Conservation (phyloP, 1,284 basidiomycete species). For the Tremellales sp. region DNA sequence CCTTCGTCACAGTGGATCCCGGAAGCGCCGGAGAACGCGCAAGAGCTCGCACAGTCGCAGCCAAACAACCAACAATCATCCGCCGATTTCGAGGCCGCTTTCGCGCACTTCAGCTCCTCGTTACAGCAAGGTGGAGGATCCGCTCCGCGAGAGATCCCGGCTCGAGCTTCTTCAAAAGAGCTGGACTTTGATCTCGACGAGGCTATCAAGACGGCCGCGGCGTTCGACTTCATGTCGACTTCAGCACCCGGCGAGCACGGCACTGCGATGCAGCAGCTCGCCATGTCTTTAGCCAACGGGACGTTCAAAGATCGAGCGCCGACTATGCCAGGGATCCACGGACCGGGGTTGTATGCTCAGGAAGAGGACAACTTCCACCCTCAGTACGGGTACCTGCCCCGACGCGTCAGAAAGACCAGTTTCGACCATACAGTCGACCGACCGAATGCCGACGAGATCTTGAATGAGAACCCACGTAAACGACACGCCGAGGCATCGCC, state of each 20-base stretch:
- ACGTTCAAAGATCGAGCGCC: constrained; percentile 6
- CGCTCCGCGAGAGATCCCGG: not conserved
- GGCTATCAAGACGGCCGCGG: constrained; percentile 17
- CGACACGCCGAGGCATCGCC: constrained; percentile 45
- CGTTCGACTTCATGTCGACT: constrained; percentile 21
- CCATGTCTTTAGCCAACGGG: constrained; percentile 14
- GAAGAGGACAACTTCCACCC: constrained; percentile 48
- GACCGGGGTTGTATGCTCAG: constrained; percentile 41
- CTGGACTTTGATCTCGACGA: constrained; percentile 16
- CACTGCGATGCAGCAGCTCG: constrained; percentile 12
- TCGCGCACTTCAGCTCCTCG: not conserved
- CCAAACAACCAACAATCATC: not conserved
- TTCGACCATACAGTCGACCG: constrained; percentile 76
- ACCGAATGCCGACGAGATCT: constrained; percentile 16
- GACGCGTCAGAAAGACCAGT: constrained; percentile 82
- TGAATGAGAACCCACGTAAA: constrained; percentile 31
- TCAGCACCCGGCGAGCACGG: constrained; percentile 17
- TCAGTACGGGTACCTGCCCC: constrained; percentile 59
- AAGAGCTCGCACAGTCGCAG: constrained; percentile 21
- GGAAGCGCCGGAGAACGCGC: not conserved
- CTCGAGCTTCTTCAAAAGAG: constrained; percentile 11
- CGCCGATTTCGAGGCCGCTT: not conserved
- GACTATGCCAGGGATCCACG: constrained; percentile 43
- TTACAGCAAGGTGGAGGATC: not conserved
- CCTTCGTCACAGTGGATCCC: not conserved